phyloP scores from a whole-genome alignment of 1,139 yeast species.

The Geotrichum fermentans region DNA sequence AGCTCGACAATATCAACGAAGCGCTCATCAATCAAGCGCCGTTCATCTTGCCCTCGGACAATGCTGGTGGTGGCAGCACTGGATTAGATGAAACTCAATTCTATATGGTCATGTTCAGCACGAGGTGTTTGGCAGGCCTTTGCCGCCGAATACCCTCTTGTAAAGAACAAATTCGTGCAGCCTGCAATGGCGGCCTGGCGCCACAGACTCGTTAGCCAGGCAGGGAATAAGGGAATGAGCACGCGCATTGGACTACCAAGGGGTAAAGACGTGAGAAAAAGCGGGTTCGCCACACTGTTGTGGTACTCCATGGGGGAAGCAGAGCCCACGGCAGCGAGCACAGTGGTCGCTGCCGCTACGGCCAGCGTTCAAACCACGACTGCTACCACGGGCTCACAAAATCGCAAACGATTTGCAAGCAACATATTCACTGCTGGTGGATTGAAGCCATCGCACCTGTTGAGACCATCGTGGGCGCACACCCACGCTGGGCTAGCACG shows the following conservation, averaged over 20 bases:
- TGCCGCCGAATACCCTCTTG: constrained; percentile 7
- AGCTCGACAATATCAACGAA: too few species aligned
- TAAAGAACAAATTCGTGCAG: too few species aligned
- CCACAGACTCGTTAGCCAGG: too few species aligned
- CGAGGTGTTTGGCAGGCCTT: constrained; percentile 2
- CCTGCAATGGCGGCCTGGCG: too few species aligned
- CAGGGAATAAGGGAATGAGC: too few species aligned
- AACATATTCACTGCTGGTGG: too few species aligned
- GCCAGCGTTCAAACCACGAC: background rate
- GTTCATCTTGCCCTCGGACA: background rate
- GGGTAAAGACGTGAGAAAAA: constrained; percentile 9
- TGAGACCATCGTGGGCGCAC: too few species aligned
- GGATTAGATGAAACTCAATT: constrained; percentile 3
- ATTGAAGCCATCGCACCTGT: too few species aligned
- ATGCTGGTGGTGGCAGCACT: background rate
- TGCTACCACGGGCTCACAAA: too few species aligned
- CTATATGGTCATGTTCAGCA: constrained; percentile 5
- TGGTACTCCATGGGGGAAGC: constrained; percentile 12
- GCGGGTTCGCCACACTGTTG: constrained; percentile 18
- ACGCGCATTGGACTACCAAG: constrained; percentile 8
- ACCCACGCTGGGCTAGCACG: too few species aligned
- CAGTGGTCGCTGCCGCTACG: constrained; percentile 5
- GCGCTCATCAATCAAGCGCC: too few species aligned
- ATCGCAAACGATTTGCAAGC: too few species aligned
- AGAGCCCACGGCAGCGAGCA: background rate